Conservation (phyloP, 192 early-diverging fungal genomes). For the Coemansia nantahalensis region DNA sequence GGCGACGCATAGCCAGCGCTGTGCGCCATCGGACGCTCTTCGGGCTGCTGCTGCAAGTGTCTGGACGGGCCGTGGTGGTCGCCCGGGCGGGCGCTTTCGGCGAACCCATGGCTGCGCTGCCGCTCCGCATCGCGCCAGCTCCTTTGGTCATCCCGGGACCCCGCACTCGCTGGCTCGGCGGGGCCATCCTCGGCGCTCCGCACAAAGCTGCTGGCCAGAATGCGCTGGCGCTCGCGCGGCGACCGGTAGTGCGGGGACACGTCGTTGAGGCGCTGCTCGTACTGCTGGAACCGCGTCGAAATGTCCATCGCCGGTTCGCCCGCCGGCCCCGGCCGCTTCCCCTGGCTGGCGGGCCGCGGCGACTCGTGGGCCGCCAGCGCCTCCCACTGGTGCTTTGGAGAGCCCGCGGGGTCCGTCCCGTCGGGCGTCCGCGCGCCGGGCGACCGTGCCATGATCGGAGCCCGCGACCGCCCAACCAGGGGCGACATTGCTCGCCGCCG, state of each 20-base stretch:
- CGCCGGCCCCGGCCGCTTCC: slow-evolving; percentile 9
- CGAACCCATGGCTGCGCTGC: neutral
- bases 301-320: slow-evolving; percentile 33
- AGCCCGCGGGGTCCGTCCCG: slow-evolving; percentile 2
- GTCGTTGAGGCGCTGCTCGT: slow-evolving; percentile 24
- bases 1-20: slow-evolving; percentile 24
- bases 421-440: slow-evolving; percentile 10
- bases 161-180: neutral
- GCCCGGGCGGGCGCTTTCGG: neutral
- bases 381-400: slow-evolving; percentile 6
- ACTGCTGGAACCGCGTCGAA: slow-evolving; percentile 36
- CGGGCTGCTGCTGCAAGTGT: slow-evolving; percentile 1
- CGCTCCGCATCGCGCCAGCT: neutral
- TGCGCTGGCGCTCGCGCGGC: slow-evolving; percentile 30
- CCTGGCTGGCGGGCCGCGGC: slow-evolving; percentile 9
- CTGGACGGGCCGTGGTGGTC: slow-evolving; percentile 5
- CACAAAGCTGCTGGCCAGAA: neutral
- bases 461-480: slow-evolving; percentile 7
- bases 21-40: slow-evolving; percentile 8
- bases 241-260: slow-evolving; percentile 28
- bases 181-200: slow-evolving; percentile 4
- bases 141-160: neutral
- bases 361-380: neutral
- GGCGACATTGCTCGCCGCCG: slow-evolving; percentile 25
- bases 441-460: neutral